Evolutionary conservation across 371 early-diverging fungal genomes (phyloP).

Genomic region (Apophysomyces sp.): DNA sequence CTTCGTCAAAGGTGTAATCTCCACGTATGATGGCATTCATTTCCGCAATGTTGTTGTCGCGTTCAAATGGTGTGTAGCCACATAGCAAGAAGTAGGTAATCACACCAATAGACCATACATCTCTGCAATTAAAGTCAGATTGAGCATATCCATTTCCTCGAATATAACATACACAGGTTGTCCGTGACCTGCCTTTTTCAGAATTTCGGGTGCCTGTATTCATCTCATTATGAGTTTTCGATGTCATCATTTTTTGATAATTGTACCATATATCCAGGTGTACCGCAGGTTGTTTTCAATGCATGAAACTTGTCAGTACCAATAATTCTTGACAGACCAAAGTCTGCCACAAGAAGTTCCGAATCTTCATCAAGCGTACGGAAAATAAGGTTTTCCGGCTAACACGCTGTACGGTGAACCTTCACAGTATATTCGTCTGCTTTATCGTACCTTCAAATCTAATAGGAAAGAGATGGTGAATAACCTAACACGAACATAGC

Average conservation of each 20-base stretch:
- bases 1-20: constrained; percentile 75
- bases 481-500: not conserved
- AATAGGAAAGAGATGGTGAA: not conserved
- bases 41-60: constrained; percentile 56
- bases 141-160: not conserved
- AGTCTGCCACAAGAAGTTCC: constrained; percentile 84
- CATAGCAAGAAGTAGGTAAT: constrained; percentile 87
- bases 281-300: constrained; percentile 83
- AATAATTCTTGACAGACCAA: constrained; percentile 84
- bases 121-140: constrained; percentile 53
- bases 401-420: not conserved
- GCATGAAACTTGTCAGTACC: constrained; percentile 77
- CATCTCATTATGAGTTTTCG: not conserved
- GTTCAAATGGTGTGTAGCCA: constrained; percentile 92
- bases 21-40: constrained; percentile 74
- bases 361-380: constrained; percentile 67
- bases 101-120: constrained; percentile 94
- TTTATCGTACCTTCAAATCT: constrained; percentile 26
- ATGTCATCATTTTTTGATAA: not conserved
- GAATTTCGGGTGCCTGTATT: constrained; percentile 75
- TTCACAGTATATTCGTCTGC: not conserved
- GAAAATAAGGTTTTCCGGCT: constrained; percentile 91
- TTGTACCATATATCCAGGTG: constrained; percentile 79
- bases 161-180: constrained; percentile 56
- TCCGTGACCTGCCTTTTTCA: constrained; percentile 67